phyloP scores from a whole-genome alignment of 164 flowering plant genomes.

The Nymphaea colorata region DNA sequence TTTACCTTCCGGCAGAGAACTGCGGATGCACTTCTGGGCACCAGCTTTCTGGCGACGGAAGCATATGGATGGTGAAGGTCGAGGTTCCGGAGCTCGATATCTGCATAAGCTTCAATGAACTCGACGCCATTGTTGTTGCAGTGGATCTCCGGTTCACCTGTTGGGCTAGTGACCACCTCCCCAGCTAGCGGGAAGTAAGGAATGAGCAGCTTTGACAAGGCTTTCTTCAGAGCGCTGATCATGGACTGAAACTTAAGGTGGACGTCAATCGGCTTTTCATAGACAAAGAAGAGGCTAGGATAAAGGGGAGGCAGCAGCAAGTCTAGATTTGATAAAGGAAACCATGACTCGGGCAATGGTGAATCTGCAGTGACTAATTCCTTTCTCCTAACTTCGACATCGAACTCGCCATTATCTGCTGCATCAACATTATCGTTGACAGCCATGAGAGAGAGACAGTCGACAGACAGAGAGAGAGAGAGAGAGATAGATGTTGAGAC shows the following conservation, averaged over 20 bases:
- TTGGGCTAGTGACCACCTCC: constrained; percentile 17
- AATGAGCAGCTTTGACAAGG: constrained; percentile 16
- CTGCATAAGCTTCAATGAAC: constrained; percentile 29
- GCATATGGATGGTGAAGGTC: constrained; percentile 30
- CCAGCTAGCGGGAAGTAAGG: constrained; percentile 22
- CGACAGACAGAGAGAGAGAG: too few relatives aligned
- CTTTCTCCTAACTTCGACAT: constrained; percentile 11
- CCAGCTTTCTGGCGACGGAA: constrained; percentile 25
- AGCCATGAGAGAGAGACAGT: background rate
- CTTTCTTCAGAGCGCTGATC: constrained; percentile 12
- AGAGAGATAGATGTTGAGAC: too few relatives aligned
- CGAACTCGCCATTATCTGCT: background rate
- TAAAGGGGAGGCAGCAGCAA: constrained; percentile 31
- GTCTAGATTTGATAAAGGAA: constrained; percentile 39
- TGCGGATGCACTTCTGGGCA: constrained; percentile 24
- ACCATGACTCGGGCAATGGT: constrained; percentile 30
- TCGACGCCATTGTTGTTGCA: constrained; percentile 42
- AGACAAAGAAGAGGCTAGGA: constrained; percentile 30
- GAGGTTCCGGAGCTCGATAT: constrained; percentile 19
- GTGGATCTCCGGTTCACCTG: constrained; percentile 25
- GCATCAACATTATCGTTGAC: background rate
- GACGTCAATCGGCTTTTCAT: constrained; percentile 5
- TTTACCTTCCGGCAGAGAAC: constrained; percentile 29
- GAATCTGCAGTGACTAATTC: constrained; percentile 25
- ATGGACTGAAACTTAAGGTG: constrained; percentile 5